Evolutionary conservation across 495 filamentous ascomycete species (phyloP).

Genomic region (Neohortaea acidophila): DNA sequence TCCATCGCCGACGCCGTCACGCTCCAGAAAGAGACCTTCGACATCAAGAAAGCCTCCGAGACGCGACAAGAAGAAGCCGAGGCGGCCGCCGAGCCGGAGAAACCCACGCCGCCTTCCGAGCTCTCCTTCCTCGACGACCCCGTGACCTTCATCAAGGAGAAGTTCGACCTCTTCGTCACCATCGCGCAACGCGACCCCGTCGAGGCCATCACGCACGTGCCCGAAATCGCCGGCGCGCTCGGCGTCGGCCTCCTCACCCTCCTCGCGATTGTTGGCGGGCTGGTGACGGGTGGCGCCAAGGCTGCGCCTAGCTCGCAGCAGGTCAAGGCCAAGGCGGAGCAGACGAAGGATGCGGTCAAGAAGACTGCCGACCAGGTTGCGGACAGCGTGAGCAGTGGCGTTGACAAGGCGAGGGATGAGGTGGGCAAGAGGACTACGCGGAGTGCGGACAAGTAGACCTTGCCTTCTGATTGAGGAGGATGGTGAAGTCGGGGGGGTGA

Average conservation of each 20-base stretch:
- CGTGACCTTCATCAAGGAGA: constrained; percentile 68
- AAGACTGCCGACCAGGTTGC: constrained; percentile 68
- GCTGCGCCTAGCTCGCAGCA: constrained; percentile 37
- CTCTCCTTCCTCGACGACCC: constrained; percentile 90
- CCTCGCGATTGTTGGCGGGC: constrained; percentile 49
- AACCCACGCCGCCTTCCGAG: constrained; percentile 47
- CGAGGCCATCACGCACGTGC: constrained; percentile 77
- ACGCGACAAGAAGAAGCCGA: constrained; percentile 64
- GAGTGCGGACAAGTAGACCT: constrained; percentile 13
- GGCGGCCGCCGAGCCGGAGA: constrained; percentile 63
- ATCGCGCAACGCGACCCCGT: constrained; percentile 62
- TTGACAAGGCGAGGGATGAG: constrained; percentile 35
- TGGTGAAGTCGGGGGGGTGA: too few relatives aligned
- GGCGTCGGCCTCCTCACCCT: constrained; percentile 52
- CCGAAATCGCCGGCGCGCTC: constrained; percentile 74
- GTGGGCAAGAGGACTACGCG: constrained; percentile 48
- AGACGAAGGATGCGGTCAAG: constrained; percentile 52
- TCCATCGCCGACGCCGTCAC: constrained; percentile 85
- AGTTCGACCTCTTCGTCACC: constrained; percentile 18
- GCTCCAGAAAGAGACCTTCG: constrained; percentile 82
- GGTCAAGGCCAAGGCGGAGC: constrained; percentile 37
- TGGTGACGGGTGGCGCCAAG: constrained; percentile 35
- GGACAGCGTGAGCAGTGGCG: constrained; percentile 48
- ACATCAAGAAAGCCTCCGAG: constrained; percentile 79
- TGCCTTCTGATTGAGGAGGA: background rate